Conservation (phyloP, 108 stramenopile species). For the Stephanodiscus triporus region DNA sequence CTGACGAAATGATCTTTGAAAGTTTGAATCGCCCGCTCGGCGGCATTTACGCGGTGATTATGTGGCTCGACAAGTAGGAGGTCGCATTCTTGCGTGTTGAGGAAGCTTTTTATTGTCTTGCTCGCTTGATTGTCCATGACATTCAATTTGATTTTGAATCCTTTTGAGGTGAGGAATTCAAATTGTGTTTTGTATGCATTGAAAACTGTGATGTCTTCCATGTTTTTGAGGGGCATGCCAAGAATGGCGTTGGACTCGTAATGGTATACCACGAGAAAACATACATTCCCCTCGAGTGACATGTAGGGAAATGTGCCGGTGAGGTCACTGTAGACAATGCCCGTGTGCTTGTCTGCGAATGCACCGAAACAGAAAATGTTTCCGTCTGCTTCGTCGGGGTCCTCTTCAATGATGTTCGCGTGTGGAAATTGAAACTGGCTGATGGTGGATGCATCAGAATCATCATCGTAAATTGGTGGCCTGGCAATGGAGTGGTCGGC, state of each 20-base stretch:
- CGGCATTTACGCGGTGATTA: neutral
- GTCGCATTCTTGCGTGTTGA: too few species aligned
- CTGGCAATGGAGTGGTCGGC: too few species aligned
- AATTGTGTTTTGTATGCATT: too few species aligned
- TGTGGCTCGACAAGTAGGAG: neutral
- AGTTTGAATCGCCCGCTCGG: neutral
- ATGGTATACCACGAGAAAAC: neutral
- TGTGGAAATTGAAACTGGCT: too few species aligned
- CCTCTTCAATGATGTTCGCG: too few species aligned
- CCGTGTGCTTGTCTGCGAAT: neutral
- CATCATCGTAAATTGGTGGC: too few species aligned
- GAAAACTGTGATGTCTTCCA: neutral
- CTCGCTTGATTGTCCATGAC: too few species aligned
- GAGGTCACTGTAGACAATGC: neutral
- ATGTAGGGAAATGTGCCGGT: neutral
- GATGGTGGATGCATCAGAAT: too few species aligned
- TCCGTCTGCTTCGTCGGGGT: neutral
- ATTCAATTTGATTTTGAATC: too few species aligned
- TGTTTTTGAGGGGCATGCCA: neutral
- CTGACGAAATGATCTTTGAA: slow-evolving; percentile 1
- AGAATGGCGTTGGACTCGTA: neutral
- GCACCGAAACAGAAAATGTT: neutral
- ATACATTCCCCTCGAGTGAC: neutral
- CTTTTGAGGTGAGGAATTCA: too few species aligned
- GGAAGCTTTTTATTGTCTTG: neutral